Evolutionary conservation across 495 filamentous ascomycete genomes (phyloP).

Genomic region (Aspergillus homomorphus): DNA sequence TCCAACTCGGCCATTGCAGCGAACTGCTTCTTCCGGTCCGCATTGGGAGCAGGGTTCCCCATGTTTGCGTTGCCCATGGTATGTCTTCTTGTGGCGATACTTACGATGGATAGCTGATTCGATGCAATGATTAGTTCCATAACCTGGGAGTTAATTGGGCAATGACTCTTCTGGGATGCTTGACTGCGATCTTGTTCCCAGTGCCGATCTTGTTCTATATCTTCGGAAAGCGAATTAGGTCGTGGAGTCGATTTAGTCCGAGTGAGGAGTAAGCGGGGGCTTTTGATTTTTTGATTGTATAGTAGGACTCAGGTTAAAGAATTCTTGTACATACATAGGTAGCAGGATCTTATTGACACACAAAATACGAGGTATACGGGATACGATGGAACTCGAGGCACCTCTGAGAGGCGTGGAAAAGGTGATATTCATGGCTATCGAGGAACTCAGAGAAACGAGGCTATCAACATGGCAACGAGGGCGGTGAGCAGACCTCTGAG

Average conservation of each 20-base stretch:
- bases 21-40: conserved; percentile 43
- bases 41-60: conserved; percentile 52
- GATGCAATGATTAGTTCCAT: conserved; percentile 39
- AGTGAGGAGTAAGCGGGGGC: background rate
- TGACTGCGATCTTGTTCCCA: conserved; percentile 54
- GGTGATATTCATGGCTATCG: too few species aligned
- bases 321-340: too few species aligned
- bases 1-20: conserved; percentile 48
- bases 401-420: too few species aligned
- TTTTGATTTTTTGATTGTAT: too few species aligned
- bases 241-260: conserved; percentile 24
- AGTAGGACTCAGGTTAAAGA: too few species aligned
- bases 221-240: conserved; percentile 56
- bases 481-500: too few species aligned
- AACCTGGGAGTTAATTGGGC: conserved; percentile 57
- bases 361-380: too few species aligned
- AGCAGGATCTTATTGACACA: too few species aligned
- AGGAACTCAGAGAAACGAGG: too few species aligned
- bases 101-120: background rate
- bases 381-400: too few species aligned
- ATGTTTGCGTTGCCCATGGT: conserved; percentile 58
- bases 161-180: conserved; percentile 56
- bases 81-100: conserved; percentile 8
- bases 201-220: conserved; percentile 62
- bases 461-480: too few species aligned